A percentile compares a stretch with the other conserved stretches of the same genome.
Evolutionary conservation across 1,139 yeast species (phyloP).

Genomic region (Yamadazyma membranifaciens): DNA sequence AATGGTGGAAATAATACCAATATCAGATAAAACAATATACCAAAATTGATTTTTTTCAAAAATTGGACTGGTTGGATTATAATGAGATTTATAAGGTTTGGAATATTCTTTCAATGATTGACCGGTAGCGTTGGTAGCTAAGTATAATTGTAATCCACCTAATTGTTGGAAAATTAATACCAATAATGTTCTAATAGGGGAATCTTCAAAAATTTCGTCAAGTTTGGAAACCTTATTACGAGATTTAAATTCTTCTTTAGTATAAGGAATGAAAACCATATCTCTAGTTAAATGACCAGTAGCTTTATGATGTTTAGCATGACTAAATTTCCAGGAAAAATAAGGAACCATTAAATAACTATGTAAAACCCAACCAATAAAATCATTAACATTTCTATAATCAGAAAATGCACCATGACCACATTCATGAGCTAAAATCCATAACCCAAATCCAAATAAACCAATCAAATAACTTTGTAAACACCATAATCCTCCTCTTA

Average conservation of each 20-base stretch:
- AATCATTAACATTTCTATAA: conserved; percentile 65
- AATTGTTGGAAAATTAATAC: conserved; percentile 66
- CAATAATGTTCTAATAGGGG: conserved; percentile 63
- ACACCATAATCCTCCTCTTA: conserved; percentile 40
- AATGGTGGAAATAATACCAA: conserved; percentile 61
- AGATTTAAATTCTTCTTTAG: conserved; percentile 51
- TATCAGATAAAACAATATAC: conserved; percentile 68
- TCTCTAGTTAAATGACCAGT: conserved; percentile 81
- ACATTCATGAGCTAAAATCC: conserved; percentile 91
- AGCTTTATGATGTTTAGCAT: conserved; percentile 84
- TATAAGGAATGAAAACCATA: conserved; percentile 78
- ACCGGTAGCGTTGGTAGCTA: conserved; percentile 74
- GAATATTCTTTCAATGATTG: conserved; percentile 59
- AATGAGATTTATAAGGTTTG: conserved; percentile 52
- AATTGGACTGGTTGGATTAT: conserved; percentile 69
- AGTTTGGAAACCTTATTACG: conserved; percentile 42
- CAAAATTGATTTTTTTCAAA: conserved; percentile 70
- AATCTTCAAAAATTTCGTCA: conserved; percentile 66
- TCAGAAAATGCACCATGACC: conserved; percentile 87
- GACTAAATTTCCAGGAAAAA: conserved; percentile 83
- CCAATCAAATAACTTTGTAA: conserved; percentile 51
- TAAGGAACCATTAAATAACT: conserved; percentile 78
- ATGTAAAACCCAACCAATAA: conserved; percentile 81
- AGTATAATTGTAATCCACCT: conserved; percentile 71
- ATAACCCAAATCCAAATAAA: conserved; percentile 71